Conservation (phyloP, 495 filamentous ascomycete species). For the Xylaria cubensis region DNA sequence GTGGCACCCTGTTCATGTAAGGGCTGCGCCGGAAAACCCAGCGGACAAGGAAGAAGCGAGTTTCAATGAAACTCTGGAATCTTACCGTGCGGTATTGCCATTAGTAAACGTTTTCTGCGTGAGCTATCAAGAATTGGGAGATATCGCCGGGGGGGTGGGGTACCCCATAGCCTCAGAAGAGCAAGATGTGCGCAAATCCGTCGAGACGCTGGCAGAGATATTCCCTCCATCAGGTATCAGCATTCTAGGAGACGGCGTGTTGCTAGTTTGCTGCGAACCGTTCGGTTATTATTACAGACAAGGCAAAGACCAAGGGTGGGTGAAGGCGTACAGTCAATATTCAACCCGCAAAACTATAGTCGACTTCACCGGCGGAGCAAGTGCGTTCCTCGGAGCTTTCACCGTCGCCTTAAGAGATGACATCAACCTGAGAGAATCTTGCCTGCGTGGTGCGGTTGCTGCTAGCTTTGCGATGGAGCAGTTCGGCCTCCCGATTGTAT, state of each 20-base stretch:
- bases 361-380: neutral
- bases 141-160: neutral
- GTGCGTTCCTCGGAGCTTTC: slow-evolving; percentile 15
- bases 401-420: neutral
- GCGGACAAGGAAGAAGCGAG: neutral
- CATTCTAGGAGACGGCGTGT: neutral
- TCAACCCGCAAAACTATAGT: neutral
- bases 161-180: neutral
- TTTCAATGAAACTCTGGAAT: neutral
- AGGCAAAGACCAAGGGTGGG: neutral
- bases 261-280: slow-evolving; percentile 10
- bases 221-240: neutral
- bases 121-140: neutral
- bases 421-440: neutral
- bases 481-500: slow-evolving; percentile 2
- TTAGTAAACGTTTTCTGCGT: neutral
- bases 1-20: neutral
- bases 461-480: slow-evolving; percentile 16
- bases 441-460: neutral
- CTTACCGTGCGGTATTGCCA: neutral
- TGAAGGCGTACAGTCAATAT: neutral
- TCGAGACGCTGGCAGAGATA: neutral
- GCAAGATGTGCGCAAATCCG: neutral
- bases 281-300: slow-evolving; percentile 5
- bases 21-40: neutral